These are phyloP conservation scores for Umbilicus rupestris DNA, from an alignment of 164 flowering plant genomes.

Conservation along the genomic window DNA sequence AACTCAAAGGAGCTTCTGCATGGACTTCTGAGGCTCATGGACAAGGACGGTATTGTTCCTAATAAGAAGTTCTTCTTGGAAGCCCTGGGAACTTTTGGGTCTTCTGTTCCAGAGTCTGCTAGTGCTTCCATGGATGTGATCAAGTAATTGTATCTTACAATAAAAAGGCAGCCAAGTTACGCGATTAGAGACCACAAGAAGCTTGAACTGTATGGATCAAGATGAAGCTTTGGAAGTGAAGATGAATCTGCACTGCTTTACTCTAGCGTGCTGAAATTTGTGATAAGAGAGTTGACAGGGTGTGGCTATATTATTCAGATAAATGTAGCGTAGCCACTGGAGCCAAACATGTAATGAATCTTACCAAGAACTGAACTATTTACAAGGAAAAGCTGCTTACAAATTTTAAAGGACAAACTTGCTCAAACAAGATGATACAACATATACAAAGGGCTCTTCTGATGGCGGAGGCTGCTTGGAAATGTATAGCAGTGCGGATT, in stretches of 20 bases:
- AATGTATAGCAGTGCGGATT: neutral
- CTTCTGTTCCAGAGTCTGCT: conserved; percentile 22
- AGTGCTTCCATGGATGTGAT: neutral
- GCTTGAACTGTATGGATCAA: neutral
- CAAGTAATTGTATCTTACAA: neutral
- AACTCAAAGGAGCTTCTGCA: conserved; percentile 58
- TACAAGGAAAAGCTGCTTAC: neutral
- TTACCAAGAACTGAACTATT: neutral
- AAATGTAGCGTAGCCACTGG: too few species aligned
- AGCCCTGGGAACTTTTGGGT: conserved; percentile 64
- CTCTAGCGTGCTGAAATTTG: too few species aligned
- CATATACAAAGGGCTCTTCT: neutral
- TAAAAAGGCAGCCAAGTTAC: neutral
- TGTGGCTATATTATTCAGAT: too few species aligned
- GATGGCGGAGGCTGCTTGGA: neutral
- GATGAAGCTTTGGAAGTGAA: neutral
- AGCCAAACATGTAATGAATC: neutral
- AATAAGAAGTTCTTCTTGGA: conserved; percentile 88
- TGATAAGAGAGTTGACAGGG: too few species aligned
- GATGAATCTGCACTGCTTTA: too few species aligned
- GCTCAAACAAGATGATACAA: neutral
- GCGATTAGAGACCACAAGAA: neutral
- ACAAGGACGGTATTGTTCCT: conserved; percentile 66
- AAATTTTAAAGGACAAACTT: neutral
- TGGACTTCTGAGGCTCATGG: conserved; percentile 60